Conservation (phyloP, 2,329 filamentous ascomycete species). For the Amauroascus niger region DNA sequence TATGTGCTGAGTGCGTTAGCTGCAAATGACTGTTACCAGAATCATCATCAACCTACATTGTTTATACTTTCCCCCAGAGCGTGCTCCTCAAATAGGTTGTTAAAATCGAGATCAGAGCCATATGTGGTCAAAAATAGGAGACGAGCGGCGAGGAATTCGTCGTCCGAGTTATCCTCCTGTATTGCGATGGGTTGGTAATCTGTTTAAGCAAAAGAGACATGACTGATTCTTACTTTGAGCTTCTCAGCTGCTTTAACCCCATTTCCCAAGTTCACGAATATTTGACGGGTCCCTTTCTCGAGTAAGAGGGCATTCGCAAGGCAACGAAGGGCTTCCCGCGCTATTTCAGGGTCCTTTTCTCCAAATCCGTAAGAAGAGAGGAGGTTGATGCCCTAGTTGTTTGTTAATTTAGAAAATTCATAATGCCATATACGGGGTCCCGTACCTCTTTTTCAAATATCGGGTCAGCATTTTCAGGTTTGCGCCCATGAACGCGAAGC, state of each 20-base stretch:
- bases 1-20: conserved; percentile 47
- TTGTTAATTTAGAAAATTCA: neutral
- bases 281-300: conserved; percentile 56
- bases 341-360: conserved; percentile 51
- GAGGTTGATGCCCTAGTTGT: conserved; percentile 58
- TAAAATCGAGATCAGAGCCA: conserved; percentile 58
- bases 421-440: neutral
- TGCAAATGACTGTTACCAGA: neutral
- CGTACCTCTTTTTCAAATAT: conserved; percentile 73
- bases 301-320: conserved; percentile 77
- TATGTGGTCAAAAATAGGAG: conserved; percentile 76
- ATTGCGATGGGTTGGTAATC: neutral
- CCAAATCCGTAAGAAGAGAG: conserved; percentile 66
- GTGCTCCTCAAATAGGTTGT: conserved; percentile 55
- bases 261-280: conserved; percentile 61
- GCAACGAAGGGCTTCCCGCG: conserved; percentile 68
- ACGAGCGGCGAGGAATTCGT: conserved; percentile 76
- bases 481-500: conserved; percentile 69
- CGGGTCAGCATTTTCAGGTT: conserved; percentile 60
- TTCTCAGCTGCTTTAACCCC: conserved; percentile 58
- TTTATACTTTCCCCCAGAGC: conserved; percentile 59
- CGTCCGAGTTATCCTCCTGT: conserved; percentile 60
- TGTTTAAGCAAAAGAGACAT: neutral
- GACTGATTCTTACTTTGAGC: conserved; percentile 44
- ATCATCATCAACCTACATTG: conserved; percentile 28